Evolutionary conservation across 2,329 filamentous ascomycete genomes (phyloP).

Genomic region (Aureobasidium pullulans): DNA sequence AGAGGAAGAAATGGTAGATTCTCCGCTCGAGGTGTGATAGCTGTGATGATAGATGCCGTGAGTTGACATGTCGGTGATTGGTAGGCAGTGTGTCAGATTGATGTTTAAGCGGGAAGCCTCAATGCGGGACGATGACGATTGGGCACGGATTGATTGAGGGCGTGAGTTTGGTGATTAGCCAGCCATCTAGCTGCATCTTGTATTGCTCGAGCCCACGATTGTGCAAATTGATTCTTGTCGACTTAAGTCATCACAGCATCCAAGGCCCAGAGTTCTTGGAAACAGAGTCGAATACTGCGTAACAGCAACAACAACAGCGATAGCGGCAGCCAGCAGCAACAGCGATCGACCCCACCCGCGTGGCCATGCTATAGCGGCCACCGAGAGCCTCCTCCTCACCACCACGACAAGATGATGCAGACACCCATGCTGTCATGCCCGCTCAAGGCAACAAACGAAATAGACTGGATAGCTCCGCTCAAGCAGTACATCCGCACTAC

Average conservation of each 20-base stretch:
- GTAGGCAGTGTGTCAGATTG: not conserved
- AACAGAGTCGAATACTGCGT: not conserved
- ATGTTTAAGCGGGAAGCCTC: not conserved
- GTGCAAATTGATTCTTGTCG: not conserved
- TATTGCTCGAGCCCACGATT: not conserved
- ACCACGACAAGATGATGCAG: constrained; percentile 48
- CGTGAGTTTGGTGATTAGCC: not conserved
- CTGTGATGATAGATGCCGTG: not conserved
- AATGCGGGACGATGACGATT: constrained; percentile 4
- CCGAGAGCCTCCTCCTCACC: not conserved
- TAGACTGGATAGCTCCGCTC: constrained; percentile 90
- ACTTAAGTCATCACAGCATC: not conserved
- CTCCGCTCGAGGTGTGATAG: not conserved
- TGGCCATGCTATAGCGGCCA: constrained; percentile 11
- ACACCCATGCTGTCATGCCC: constrained; percentile 93
- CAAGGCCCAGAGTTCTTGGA: not conserved
- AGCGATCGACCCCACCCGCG: constrained; percentile 7
- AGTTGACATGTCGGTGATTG: too few species aligned
- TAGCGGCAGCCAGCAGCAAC: not conserved
- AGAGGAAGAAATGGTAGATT: constrained; percentile 2
- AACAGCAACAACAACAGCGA: not conserved
- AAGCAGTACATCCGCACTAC: constrained; percentile 89
- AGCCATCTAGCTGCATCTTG: not conserved
- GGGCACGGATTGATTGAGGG: not conserved
- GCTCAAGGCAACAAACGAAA: constrained; percentile 90